phyloP scores from a whole-genome alignment of 805 yeast species.

The Brettanomyces bruxellensis region DNA sequence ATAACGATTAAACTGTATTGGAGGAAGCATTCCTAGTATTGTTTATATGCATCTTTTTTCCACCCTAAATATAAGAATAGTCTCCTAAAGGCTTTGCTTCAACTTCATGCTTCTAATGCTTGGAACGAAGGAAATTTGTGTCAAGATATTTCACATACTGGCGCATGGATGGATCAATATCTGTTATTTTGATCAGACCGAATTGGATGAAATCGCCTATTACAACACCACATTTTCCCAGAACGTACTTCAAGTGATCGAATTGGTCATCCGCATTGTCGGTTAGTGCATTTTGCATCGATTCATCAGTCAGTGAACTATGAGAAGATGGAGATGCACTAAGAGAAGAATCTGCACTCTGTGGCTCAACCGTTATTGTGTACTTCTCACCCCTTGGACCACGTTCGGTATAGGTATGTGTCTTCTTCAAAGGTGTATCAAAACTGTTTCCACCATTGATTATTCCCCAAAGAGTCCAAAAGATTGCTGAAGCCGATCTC shows the following conservation, averaged over 20 bases:
- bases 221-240: slow-evolving; percentile 63
- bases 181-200: slow-evolving; percentile 36
- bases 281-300: slow-evolving; percentile 19
- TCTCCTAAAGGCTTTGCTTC: too few relatives aligned
- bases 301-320: slow-evolving; percentile 11
- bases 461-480: slow-evolving; percentile 91
- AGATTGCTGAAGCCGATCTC: slow-evolving; percentile 71
- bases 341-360: slow-evolving; percentile 9
- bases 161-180: slow-evolving; percentile 21
- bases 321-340: slow-evolving; percentile 3
- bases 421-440: slow-evolving; percentile 9
- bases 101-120: neutral
- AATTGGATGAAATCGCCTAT: slow-evolving; percentile 66
- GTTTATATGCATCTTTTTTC: too few relatives aligned
- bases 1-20: neutral
- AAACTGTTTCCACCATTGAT: slow-evolving; percentile 28
- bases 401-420: slow-evolving; percentile 24
- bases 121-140: slow-evolving; percentile 17
- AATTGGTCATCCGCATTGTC: slow-evolving; percentile 48
- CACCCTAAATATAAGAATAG: too few relatives aligned
- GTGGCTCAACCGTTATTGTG: slow-evolving; percentile 20
- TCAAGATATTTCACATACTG: slow-evolving; percentile 35
- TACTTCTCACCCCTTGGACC: slow-evolving; percentile 53
- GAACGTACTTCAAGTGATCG: slow-evolving; percentile 67
- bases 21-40: too few relatives aligned